Evolutionary conservation across 768 basidiomycete genomes (phyloP).

Genomic region (Sporobolomyces roseus): DNA sequence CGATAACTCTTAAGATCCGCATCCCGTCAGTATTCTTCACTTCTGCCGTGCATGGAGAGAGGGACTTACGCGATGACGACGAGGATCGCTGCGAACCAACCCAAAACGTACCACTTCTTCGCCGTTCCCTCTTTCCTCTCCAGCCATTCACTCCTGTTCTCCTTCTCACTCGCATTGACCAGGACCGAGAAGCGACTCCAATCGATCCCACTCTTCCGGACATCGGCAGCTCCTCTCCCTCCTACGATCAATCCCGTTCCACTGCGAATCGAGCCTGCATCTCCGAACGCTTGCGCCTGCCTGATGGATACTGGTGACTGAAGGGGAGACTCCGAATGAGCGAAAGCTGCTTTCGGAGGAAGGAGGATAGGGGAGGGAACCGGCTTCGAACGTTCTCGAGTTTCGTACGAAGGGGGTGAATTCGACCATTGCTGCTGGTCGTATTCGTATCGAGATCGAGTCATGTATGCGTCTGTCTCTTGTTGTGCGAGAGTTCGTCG

Average conservation of each 20-base stretch:
- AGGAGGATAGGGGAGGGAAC: slow-evolving; percentile 3
- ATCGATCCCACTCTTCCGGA: slow-evolving; percentile 6
- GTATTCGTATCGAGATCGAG: background rate
- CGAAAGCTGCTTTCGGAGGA: slow-evolving; percentile 28
- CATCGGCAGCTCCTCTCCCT: background rate
- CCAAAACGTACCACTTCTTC: slow-evolving; percentile 17
- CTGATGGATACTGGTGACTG: background rate
- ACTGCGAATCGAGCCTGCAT: background rate
- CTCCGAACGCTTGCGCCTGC: slow-evolving; percentile 24
- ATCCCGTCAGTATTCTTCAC: background rate
- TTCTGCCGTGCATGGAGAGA: background rate
- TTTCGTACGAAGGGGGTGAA: background rate
- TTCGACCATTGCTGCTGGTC: background rate
- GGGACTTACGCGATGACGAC: slow-evolving; percentile 20
- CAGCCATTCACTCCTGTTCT: slow-evolving; percentile 22
- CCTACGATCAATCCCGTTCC: background rate
- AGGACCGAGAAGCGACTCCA: slow-evolving; percentile 7
- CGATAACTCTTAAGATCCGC: background rate
- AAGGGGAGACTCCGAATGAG: background rate
- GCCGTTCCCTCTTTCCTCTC: background rate
- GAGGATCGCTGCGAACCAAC: slow-evolving; percentile 3
- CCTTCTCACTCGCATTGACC: slow-evolving; percentile 6
- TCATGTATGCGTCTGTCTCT: slow-evolving; percentile 21
- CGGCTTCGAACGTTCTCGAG: background rate
- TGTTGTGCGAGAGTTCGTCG: slow-evolving; percentile 18